These are phyloP conservation scores for Escovopsis sp. DNA, from an alignment of 2,329 filamentous ascomycete genomes.

Conservation along the genomic window DNA sequence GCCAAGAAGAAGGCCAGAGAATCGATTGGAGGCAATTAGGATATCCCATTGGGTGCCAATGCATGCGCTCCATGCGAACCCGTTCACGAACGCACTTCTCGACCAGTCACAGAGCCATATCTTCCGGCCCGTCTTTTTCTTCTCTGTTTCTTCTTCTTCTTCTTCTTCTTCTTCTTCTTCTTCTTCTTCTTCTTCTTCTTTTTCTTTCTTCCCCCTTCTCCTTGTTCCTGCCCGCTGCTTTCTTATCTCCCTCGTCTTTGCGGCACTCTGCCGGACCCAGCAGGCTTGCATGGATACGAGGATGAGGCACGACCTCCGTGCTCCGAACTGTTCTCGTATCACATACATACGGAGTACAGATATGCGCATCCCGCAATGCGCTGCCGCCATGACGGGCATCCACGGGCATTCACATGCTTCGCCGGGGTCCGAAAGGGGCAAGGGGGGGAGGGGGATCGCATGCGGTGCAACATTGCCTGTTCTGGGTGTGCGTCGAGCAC, in stretches of 20 bases:
- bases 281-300: too few species aligned
- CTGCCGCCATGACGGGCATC: neutral
- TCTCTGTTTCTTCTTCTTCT: neutral
- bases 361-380: neutral
- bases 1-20: neutral
- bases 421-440: too few species aligned
- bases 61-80: neutral
- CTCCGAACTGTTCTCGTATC: too few species aligned
- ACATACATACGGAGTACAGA: too few species aligned
- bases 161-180: neutral
- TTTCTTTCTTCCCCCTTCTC: neutral
- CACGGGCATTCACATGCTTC: neutral
- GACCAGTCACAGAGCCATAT: too few species aligned
- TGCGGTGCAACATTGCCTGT: too few species aligned
- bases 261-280: neutral
- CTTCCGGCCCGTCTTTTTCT: neutral
- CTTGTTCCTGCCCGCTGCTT: neutral
- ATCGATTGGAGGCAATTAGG: neutral
- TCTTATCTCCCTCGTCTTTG: neutral
- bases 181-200: neutral
- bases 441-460: too few species aligned
- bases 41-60: neutral
- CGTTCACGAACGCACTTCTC: neutral
- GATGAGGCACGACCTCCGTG: too few species aligned
- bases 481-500: too few species aligned